Base-by-base conservation (phyloP, 106 monocot genomes). In the Agapanthus africanus region DNA sequence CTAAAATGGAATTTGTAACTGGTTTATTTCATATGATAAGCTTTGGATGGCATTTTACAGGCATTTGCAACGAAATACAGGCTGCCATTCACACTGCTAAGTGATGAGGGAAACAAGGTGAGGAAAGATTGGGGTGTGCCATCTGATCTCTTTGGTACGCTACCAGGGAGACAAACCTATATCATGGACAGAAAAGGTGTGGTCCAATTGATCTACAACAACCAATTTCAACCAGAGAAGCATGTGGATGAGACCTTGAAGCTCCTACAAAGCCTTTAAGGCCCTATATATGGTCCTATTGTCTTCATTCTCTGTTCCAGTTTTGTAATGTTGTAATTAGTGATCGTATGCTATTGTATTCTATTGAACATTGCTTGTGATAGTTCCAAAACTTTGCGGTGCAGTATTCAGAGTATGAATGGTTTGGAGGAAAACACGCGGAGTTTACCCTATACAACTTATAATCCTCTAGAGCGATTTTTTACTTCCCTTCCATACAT, bases 161-260 rank as follows among this genome's bases (percentile, higher is more conserved):
- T 93, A 11, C 93, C 86, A 14, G 93, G 93, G 19, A 73, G 93
- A 32, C 86, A 90, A 56, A 93, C 93, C 1, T 97, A 91, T 40
- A 91, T 97, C 8, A 35, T 97, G 3, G 91, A 91, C 54, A 83
- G 72, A 65, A 91, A 89, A 6, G 95, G 91, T 0, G 82, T 77
- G 15, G 84, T 97, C 37, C 88, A 87, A 65, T 82, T 88, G 73
- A 56, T 97, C 59, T 97, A 97, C 81, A 97, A 97, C 79, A 97
- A 97, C 74, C 95, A 97, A 40, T 97, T 97, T 72, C 95, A 97
- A 65, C 95, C 95, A 26, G 95, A 97, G 78, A 97, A 97, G 70
- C 95, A 97, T 71, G 80, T 97, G 0, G 91, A 84, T 0, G 95
- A 97, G 80, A 97, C 95, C 37, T 71, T 97, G 19, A 97, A 91